These are phyloP conservation scores for Trypanosoma congolense DNA, from an alignment of 208 protist genomes.

Conservation along the genomic window DNA sequence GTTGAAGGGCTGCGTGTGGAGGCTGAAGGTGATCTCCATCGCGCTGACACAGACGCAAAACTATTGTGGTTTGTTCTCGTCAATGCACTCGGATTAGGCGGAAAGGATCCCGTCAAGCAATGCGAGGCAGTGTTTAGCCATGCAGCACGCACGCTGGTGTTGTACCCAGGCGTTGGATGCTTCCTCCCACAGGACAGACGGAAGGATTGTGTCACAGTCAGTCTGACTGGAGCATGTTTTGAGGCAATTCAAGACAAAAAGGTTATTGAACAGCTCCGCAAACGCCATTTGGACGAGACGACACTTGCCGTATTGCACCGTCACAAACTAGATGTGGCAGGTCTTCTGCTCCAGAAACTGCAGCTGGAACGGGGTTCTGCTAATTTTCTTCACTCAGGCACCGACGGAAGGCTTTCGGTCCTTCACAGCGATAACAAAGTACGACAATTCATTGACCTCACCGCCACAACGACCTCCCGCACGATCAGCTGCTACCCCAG, in stretches of 20 bases:
- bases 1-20: constrained; percentile 58
- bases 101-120: constrained; percentile 33
- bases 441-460: constrained; percentile 82
- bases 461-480: constrained; percentile 69
- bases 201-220: constrained; percentile 29
- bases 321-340: constrained; percentile 41
- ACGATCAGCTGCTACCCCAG: constrained; percentile 81
- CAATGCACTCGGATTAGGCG: constrained; percentile 35
- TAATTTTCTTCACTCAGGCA: constrained; percentile 42
- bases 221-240: constrained; percentile 56
- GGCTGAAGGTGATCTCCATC: constrained; percentile 67
- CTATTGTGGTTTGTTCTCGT: constrained; percentile 84
- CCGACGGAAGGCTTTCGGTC: constrained; percentile 36
- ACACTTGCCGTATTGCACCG: constrained; percentile 42
- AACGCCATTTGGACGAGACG: constrained; percentile 42
- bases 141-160: constrained; percentile 50
- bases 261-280: constrained; percentile 29
- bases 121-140: constrained; percentile 41
- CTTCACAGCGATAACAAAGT: constrained; percentile 63
- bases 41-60: constrained; percentile 80
- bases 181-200: constrained; percentile 57
- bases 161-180: constrained; percentile 52
- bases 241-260: constrained; percentile 28
- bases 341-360: constrained; percentile 60
- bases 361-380: constrained; percentile 49